Conservation (phyloP, 495 filamentous ascomycete species). For the Cercophora newfieldiana region DNA sequence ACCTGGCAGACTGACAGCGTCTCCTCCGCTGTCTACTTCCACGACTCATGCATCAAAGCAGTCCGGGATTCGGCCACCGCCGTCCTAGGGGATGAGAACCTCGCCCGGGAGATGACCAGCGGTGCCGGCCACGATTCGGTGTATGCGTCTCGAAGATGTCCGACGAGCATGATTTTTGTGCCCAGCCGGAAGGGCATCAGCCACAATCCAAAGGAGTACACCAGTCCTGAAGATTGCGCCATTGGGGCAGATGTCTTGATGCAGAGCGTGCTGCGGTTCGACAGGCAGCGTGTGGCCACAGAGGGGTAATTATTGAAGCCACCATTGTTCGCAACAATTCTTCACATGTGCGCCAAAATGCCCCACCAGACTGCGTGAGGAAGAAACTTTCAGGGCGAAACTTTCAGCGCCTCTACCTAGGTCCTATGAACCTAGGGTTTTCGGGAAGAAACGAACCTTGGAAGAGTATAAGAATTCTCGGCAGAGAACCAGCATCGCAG, state of each 20-base stretch:
- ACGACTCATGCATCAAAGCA: conserved; percentile 66
- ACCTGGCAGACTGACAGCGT: conserved; percentile 53
- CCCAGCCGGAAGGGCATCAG: conserved; percentile 49
- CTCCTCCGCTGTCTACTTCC: conserved; percentile 67
- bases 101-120: conserved; percentile 51
- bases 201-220: conserved; percentile 52
- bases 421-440: too few species aligned
- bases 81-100: conserved; percentile 40
- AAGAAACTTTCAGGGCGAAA: too few species aligned
- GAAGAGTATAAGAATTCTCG: too few species aligned
- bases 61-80: conserved; percentile 62
- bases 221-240: conserved; percentile 44
- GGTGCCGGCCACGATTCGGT: conserved; percentile 63
- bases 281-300: conserved; percentile 32
- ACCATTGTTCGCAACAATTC: too few species aligned
- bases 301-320: too few species aligned
- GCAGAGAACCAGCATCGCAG: too few species aligned
- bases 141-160: conserved; percentile 39
- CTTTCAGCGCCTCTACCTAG: too few species aligned
- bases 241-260: conserved; percentile 40
- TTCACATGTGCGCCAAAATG: too few species aligned
- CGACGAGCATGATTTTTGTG: conserved; percentile 55
- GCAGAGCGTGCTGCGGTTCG: conserved; percentile 41
- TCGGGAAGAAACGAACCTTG: too few species aligned
- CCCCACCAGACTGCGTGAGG: too few species aligned